Base-by-base conservation (phyloP, 2,329 filamentous ascomycete species). In the Trichoderma harzianum region DNA sequence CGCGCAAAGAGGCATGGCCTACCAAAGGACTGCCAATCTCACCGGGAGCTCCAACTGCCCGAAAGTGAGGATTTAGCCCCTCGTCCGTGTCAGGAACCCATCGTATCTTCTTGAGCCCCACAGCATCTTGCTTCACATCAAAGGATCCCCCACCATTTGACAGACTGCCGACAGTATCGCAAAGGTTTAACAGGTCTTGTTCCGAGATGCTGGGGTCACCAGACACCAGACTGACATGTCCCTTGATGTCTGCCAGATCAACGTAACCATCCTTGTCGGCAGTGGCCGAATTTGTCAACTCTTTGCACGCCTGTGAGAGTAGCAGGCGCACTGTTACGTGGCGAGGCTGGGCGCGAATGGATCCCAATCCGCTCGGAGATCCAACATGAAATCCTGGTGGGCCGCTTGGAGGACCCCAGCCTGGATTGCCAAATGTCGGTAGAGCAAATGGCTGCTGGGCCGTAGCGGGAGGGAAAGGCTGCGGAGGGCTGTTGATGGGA, bases 71-170 rank as follows among this genome's bases (percentile, higher is more conserved):
- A 64, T 81, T 80, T 14, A 82, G 78, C 24, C 82, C 81, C 72
- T 82, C 83, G 72, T 81, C 83, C 69, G 80, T 82, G 75, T 88
- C 87, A 16, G 87, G 84, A 70, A 91, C 85, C 82, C 87, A 90
- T 18, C 87, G 84, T 66, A 91, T 86, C 71, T 81, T 81, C n/a
- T 80, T 82, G 32, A 77, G 74, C 1, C 77, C 84, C 34, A 71
- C 72, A n/a, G 73, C 73, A 63, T 89, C 87, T 51, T 86, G 85
- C 73, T 87, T 88, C 74, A 92, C 86, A 39, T 92, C 90, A 78
- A 99, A 97, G 30, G 88, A 91, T n/a, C 96, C 96, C 58, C 95
- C 95, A 60, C 96, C 96, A 77, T 98, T 98, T 72, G 91, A 89
- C 2, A 84, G 79, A 77, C 92, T 97, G 71, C 96, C 96, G 79